These are phyloP conservation scores for Diplodia mutila DNA, from an alignment of 2,329 filamentous ascomycete genomes.

Conservation along the genomic window DNA sequence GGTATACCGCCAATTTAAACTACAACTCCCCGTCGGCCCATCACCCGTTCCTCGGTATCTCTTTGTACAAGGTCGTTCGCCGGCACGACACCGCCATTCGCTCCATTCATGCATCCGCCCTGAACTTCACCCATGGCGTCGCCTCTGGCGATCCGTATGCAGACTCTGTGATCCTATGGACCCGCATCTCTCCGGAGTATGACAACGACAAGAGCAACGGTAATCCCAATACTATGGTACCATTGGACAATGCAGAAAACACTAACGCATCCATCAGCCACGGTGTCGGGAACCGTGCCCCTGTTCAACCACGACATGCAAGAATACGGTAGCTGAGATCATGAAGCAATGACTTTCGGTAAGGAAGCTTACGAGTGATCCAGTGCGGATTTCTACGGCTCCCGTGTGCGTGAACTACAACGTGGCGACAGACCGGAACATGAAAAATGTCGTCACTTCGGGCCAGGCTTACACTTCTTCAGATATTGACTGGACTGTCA, in stretches of 20 bases:
- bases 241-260: too few relatives aligned
- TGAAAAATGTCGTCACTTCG: conserved; percentile 53
- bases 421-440: conserved; percentile 54
- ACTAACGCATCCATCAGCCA: conserved; percentile 29
- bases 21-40: conserved; percentile 67
- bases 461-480: conserved; percentile 70
- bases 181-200: conserved; percentile 41
- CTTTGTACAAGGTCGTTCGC: conserved; percentile 62
- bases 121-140: conserved; percentile 67
- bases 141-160: conserved; percentile 45
- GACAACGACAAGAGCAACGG: conserved; percentile 39
- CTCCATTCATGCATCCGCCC: conserved; percentile 44
- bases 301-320: conserved; percentile 50
- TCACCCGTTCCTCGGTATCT: conserved; percentile 64
- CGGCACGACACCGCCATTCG: conserved; percentile 49
- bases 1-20: conserved; percentile 57
- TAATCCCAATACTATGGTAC: background rate
- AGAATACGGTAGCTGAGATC: conserved; percentile 40
- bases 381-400: conserved; percentile 55
- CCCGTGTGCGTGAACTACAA: conserved; percentile 70
- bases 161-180: conserved; percentile 48
- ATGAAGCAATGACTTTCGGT: too few relatives aligned
- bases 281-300: conserved; percentile 58
- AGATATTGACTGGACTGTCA: conserved; percentile 74
- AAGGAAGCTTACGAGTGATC: background rate